Evolutionary conservation across 164 flowering plant genomes (phyloP), one percentile per base, ranked within the genome.

Genomic region (Stephania japonica): DNA sequence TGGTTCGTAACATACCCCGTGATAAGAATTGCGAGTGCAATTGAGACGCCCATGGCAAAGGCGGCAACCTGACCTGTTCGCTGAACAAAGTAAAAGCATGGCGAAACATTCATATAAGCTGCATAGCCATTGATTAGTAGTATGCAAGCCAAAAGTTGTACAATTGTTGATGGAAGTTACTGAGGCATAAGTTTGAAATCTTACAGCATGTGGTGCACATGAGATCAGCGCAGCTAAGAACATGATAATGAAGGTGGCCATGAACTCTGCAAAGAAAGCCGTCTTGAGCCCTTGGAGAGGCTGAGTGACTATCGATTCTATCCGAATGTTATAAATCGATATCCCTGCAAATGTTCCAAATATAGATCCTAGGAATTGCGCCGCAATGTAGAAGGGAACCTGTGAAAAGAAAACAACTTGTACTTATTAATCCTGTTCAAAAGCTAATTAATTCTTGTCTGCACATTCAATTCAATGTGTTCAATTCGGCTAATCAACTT

Each of bases 181-280:
- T 12, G n/a, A 0, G 16, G 27, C n/a, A 25, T 59, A 10, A 23
- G 41, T 41, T n/a, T 18, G 12, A 11, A 23, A 73, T 24, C 87
- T 80, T 83, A 91, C 98, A 10, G 80, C 65, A 70, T 78, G 78
- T 71, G 81, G 69, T 69, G 87, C 73, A 71, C 47, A 43, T 0
- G 83, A 76, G 74, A 91, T 49, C 2, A 92, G 73, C 19, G 92
- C 82, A 27, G 81, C 84, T 1, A 93, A 79, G 74, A 91, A 87
- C 83, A 89, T 82, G 74, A 90, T 42, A 71, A 91, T 81, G 81
- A 84, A 86, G 16, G 93, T 87, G 12, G 89, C 88, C 7, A 90
- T 80, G 73, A 93, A 75, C 87, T 93, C 96, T 1, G 84, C 88
- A 81, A 84, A 90, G 78, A 93, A 91, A 41, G 98, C 98, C 6